Evolutionary conservation across 345 rosid genomes (phyloP).

Genomic region (Aquilaria yunnanensis): DNA sequence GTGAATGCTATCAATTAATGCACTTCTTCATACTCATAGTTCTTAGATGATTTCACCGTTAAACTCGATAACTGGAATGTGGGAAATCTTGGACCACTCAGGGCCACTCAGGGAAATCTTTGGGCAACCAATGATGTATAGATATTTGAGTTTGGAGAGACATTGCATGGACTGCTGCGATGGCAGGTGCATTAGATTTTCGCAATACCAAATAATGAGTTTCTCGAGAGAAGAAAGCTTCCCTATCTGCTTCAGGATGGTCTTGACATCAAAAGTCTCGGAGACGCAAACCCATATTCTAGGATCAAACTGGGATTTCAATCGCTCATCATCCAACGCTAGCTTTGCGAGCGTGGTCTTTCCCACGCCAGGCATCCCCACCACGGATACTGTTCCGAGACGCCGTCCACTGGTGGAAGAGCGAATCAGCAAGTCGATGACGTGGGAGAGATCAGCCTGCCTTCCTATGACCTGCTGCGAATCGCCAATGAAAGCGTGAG

Average conservation of each 20-base stretch:
- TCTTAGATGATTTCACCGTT: too few species aligned
- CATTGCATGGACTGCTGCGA: too few species aligned
- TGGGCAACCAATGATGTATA: too few species aligned
- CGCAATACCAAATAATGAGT: too few species aligned
- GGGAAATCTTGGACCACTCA: too few species aligned
- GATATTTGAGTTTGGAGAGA: too few species aligned
- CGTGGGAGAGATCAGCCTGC: slow-evolving; percentile 5
- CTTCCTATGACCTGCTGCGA: slow-evolving; percentile 11
- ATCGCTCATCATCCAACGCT: neutral
- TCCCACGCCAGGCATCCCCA: slow-evolving; percentile 27
- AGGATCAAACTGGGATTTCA: neutral
- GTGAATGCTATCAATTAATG: too few species aligned
- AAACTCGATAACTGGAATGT: too few species aligned
- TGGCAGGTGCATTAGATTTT: too few species aligned
- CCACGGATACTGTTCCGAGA: neutral
- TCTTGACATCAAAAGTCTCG: neutral
- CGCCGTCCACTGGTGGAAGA: neutral
- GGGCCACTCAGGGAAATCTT: too few species aligned
- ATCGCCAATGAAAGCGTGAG: neutral
- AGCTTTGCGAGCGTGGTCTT: slow-evolving; percentile 18
- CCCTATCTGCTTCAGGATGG: slow-evolving; percentile 11
- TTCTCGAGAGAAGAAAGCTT: too few species aligned
- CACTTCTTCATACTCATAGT: too few species aligned
- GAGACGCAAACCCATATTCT: slow-evolving; percentile 15
- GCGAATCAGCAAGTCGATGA: slow-evolving; percentile 2